These are phyloP conservation scores for Brassica hybrid DNA, from an alignment of 441 rosid species.

Conservation along the genomic window DNA sequence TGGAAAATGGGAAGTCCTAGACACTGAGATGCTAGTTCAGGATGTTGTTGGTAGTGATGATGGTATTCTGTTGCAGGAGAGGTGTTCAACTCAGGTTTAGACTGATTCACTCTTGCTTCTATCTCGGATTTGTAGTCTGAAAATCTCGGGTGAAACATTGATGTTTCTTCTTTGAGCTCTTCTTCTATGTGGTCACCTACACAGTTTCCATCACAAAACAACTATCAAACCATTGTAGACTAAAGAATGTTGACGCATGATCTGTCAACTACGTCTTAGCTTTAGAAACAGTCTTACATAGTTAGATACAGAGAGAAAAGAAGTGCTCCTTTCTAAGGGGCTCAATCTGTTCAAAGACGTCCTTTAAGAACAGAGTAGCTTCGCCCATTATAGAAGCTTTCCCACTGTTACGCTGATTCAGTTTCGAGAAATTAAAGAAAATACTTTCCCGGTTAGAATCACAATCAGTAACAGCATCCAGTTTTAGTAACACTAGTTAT, in stretches of 20 bases:
- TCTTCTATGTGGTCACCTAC: constrained; percentile 71
- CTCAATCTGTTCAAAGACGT: constrained; percentile 68
- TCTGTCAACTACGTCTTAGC: not conserved
- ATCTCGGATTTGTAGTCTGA: constrained; percentile 58
- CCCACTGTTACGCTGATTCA: constrained; percentile 72
- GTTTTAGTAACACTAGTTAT: too few species aligned
- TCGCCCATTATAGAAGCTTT: constrained; percentile 76
- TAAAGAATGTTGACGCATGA: not conserved
- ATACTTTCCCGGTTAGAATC: constrained; percentile 27
- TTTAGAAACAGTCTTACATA: constrained; percentile 54
- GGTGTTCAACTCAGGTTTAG: constrained; percentile 63
- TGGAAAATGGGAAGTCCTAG: constrained; percentile 43
- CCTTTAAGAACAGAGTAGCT: constrained; percentile 74
- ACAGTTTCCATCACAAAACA: constrained; percentile 10
- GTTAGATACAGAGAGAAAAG: constrained; percentile 73
- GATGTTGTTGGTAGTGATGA: constrained; percentile 37
- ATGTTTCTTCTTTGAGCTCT: constrained; percentile 74
- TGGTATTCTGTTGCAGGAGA: constrained; percentile 48
- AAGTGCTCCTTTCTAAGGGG: constrained; percentile 67
- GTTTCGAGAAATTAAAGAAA: constrained; percentile 48
- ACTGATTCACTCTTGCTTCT: constrained; percentile 48
- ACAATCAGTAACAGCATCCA: too few species aligned
- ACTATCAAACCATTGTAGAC: not conserved
- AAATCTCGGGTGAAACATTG: constrained; percentile 65
- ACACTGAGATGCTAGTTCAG: constrained; percentile 41